Base-by-base conservation (phyloP, 2,329 filamentous ascomycete species). In the Trichoderma semiorbis region DNA sequence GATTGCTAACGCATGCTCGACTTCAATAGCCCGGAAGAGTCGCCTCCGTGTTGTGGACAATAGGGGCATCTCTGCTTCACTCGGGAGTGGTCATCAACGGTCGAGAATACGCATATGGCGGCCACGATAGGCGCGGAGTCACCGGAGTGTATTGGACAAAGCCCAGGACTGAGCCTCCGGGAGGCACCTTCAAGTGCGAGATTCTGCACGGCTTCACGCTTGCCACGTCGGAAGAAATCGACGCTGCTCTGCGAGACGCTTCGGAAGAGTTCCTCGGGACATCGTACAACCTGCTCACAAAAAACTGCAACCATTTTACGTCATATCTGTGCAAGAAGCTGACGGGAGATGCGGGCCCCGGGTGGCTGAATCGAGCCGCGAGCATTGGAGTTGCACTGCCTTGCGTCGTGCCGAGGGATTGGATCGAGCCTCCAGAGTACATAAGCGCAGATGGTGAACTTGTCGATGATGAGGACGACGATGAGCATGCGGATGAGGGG, bases 231-330 rank as follows among this genome's bases (percentile, higher is more conserved):
- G 83, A 86, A 71, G 93, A 96, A 80, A 91, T 96, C 75, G 90
- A 94, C 67, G 78, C 84, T 16, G 91, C 93, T 53, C 87, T 97
- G 58, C 88, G 87, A 76, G 84, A 85, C 71, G 91, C 91, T 14
- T 93, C 91, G 1, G 87, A 91, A 55, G 86, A 91, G 75, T 97
- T 96, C 77, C 86, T 90, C 71, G 93, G 93, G 28, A 90, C 90
- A 0, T 87, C 88, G 16, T 96, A 97, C 81, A 95, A 96, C 77
- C 87, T 97, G 16, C 85, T 97, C 58, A 94, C 91, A 24, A 90
- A 90, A 76, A 97, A 97, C 81, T 97, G 93, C 86, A 97, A 97
- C 80, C 93, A 97, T 80, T 97, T 97, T 79, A 95, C 93, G 2
- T 90, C 89, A 24, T 89, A 92, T 76, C 86, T 97, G 21, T 94